Conservation (phyloP, 140 eudicot species). For the Senecio squalidus region DNA sequence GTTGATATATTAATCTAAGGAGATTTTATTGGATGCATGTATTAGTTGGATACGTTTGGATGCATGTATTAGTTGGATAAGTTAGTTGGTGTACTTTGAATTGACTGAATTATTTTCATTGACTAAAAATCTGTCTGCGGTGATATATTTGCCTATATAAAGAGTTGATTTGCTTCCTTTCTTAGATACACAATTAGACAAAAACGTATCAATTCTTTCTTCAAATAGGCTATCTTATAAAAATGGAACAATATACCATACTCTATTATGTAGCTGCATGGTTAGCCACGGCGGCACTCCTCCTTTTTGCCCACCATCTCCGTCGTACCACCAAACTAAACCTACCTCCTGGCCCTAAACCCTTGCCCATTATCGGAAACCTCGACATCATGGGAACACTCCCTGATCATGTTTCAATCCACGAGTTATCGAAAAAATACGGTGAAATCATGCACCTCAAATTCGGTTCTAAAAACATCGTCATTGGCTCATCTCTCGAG, state of each 20-base stretch:
- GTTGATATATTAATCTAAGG: too few relatives aligned
- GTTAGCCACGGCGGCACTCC: not conserved
- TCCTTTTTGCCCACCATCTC: not conserved
- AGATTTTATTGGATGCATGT: too few relatives aligned
- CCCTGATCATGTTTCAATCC: not conserved
- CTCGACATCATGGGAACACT: not conserved
- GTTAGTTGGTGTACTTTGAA: too few relatives aligned
- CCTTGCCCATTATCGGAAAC: not conserved
- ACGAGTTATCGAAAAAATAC: not conserved
- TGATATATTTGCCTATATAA: too few relatives aligned
- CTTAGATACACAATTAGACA: too few relatives aligned
- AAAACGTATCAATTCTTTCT: too few relatives aligned
- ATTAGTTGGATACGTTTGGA: too few relatives aligned
- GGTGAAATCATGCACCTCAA: not conserved
- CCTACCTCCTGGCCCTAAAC: not conserved
- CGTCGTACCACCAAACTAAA: not conserved
- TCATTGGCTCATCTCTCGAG: not conserved
- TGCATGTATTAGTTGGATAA: too few relatives aligned
- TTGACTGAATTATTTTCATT: too few relatives aligned
- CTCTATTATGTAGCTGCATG: not conserved
- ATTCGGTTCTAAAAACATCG: not conserved
- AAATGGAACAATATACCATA: not conserved
- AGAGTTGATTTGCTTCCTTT: too few relatives aligned
- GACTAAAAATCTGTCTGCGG: too few relatives aligned
- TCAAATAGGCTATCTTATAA: too few relatives aligned